These are phyloP conservation scores for Fusarium sp. DNA, from an alignment of 2,329 filamentous ascomycete species.

Conservation along the genomic window DNA sequence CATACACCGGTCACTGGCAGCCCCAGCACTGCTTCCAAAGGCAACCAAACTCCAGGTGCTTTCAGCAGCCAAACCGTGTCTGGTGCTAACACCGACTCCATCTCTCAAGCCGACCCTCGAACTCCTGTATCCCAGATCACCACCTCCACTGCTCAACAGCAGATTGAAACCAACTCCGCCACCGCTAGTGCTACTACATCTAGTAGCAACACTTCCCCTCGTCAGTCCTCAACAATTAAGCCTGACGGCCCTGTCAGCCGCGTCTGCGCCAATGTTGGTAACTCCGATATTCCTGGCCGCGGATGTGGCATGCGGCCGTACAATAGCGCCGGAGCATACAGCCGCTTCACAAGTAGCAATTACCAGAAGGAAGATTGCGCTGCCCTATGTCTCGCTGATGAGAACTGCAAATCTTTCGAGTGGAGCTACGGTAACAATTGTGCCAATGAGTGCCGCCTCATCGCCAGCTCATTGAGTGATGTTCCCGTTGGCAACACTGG, in stretches of 20 bases:
- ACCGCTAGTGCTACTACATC: background rate
- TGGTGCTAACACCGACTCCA: background rate
- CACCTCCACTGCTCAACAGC: too few species aligned
- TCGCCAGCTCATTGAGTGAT: background rate
- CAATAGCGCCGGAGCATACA: constrained; percentile 12
- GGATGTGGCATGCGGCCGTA: constrained; percentile 13
- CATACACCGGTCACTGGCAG: too few species aligned
- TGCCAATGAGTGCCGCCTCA: constrained; percentile 9
- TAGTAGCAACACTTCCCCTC: background rate
- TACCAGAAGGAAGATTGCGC: constrained; percentile 13
- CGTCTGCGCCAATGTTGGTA: background rate
- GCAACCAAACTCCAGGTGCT: too few species aligned
- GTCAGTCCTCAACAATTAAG: background rate
- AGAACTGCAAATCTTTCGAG: constrained; percentile 12
- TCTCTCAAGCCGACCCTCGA: background rate
- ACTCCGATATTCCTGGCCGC: background rate
- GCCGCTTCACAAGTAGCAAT: constrained; percentile 7
- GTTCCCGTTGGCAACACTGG: constrained; percentile 1
- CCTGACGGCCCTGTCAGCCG: constrained; percentile 8
- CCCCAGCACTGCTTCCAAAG: too few species aligned
- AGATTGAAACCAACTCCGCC: too few species aligned
- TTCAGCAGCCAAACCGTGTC: too few species aligned
- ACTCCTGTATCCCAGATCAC: background rate
- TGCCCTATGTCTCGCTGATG: background rate
- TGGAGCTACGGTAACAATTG: constrained; percentile 8